These are phyloP conservation scores for Picea sitchensis DNA, from an alignment of 75 land plant genomes.

Conservation along the genomic window DNA sequence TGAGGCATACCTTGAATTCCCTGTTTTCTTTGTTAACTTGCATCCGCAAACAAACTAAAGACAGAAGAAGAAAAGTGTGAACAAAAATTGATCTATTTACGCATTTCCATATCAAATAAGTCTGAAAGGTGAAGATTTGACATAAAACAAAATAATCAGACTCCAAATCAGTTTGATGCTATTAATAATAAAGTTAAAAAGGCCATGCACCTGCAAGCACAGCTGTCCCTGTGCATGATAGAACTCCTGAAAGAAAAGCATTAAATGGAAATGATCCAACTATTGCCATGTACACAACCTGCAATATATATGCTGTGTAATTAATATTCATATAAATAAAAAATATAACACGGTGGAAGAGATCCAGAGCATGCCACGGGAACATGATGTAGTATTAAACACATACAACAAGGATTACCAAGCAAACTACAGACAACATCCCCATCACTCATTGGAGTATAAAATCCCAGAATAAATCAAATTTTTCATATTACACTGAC, in stretches of 20 bases:
- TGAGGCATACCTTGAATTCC: constrained; percentile 80
- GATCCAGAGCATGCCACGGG: neutral
- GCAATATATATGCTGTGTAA: neutral
- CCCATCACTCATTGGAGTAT: too few relatives aligned
- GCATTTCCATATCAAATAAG: neutral
- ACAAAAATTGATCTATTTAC: neutral
- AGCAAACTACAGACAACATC: too few relatives aligned
- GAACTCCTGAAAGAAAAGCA: constrained; percentile 89
- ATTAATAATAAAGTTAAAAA: neutral
- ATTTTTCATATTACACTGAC: too few relatives aligned
- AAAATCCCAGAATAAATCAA: too few relatives aligned
- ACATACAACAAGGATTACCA: neutral
- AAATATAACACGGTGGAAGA: neutral
- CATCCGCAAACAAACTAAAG: constrained; percentile 86
- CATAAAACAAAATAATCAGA: neutral
- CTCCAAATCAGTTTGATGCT: neutral
- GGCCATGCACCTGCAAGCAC: constrained; percentile 75
- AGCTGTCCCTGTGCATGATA: constrained; percentile 87
- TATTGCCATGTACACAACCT: constrained; percentile 86
- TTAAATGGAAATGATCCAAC: constrained; percentile 97
- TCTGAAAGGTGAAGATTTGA: neutral
- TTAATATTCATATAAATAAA: neutral
- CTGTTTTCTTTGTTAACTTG: constrained; percentile 96
- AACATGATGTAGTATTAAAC: neutral
- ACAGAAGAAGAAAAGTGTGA: neutral